Base-by-base conservation (phyloP, 2,329 filamentous ascomycete genomes). In the Didymella pinodella region DNA sequence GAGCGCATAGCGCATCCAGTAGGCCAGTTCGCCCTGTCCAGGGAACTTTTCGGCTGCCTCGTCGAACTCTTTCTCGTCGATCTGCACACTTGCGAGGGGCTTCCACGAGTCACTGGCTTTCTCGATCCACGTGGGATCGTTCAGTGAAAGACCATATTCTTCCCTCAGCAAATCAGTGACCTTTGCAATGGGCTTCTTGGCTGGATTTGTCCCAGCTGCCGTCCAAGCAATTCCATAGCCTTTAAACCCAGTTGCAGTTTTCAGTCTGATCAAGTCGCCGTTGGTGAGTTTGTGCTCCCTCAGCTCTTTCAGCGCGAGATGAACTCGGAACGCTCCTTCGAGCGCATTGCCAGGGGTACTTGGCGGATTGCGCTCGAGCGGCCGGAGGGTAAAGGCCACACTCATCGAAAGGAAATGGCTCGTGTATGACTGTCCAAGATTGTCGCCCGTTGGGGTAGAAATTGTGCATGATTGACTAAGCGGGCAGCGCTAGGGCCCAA, bases 101-200 rank as follows among this genome's bases (percentile, higher is more conserved):
- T 63, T 72, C 68, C 67, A 71, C 5, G 63, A 54, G 48, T 71
- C 65, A 50, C 58, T 82, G 10, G 84, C 82, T 61, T 78, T 83
- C 2, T 83, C 80, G 25, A 93, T 84, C 7, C 83, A 82, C 47
- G 96, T 81, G 7, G 64, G 63, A 26, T 76, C 74, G 16, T 72
- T 16, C 4, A 95, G 81, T 61, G 89, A 89, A 66, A 96, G 85
- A 0, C 86, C 86, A 65, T 90, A 90, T 7, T 86, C 84, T 34
- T 90, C 88, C 62, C 91, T 89, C 53, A 96, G 86, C 6, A 86
- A 82, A 62, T 91, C 88, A 22, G 91, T 78, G 88, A 80, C 91
- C 86, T 81, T 93, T 25, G 73, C 75, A 46, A 78, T 73, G 3
- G 70, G 68, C 54, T 77, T 78, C 57, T 72, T 76, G 20, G 72